Evolutionary conservation across 768 basidiomycete species (phyloP), one percentile per base, ranked within the genome.

Genomic region (Rhodotorula taiwanensis): DNA sequence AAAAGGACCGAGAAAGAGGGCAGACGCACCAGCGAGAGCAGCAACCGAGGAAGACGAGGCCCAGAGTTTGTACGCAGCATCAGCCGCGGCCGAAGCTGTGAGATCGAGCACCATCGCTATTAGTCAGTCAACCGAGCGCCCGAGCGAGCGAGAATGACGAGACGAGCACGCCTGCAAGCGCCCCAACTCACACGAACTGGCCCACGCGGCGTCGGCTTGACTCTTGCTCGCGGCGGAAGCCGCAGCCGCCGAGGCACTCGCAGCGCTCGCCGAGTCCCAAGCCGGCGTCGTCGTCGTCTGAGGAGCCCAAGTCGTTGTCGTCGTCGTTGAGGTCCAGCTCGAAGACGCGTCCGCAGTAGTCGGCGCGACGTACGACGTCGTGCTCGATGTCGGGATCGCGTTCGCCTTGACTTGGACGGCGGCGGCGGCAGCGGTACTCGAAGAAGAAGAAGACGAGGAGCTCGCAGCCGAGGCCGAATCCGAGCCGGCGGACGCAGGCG

Each of bases 1-100:
- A n/a, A n/a, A n/a, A n/a, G n/a, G n/a, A n/a, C n/a, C n/a, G n/a
- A n/a, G n/a, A n/a, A n/a, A n/a, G n/a, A n/a, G n/a, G n/a, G n/a
- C n/a, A n/a, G n/a, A n/a, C n/a, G n/a, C n/a, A n/a, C n/a, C n/a
- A n/a, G n/a, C n/a, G n/a, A n/a, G n/a, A n/a, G 64, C 53, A 10
- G 64, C 43, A 10, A 50, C 51, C 1, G 64, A 60, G 10, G 64
- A 55, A 28, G 54, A 58, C 56, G 55, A 33, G 7, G 56, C 55
- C 55, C 48, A 58, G 23, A 49, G 36, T 28, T 58, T 2, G 56
- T 58, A 58, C 15, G 55, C 55, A 8, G 47, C 55, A 7, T 45
- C 55, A 5, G 55, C 28, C 25, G 45, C 27, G 14, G 55, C 48
- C 2, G 47, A 28, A 8, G 55, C 33, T 15, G 51, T 23, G 13